phyloP scores from a whole-genome alignment of 1,139 yeast species.

The Magnusiomyces suaveolens region DNA sequence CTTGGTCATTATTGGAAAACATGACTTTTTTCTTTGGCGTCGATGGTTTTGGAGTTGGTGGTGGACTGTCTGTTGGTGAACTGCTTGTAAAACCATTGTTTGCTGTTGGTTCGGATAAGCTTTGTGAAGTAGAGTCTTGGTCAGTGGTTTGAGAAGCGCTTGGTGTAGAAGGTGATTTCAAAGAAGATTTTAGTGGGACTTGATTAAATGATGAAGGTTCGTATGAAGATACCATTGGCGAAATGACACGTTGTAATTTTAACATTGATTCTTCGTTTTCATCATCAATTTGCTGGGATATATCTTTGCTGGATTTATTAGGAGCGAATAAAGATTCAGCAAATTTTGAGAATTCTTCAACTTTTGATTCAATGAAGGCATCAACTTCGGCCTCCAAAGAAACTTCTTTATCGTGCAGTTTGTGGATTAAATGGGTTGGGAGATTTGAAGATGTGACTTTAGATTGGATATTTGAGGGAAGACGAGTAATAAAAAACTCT shows the following conservation, averaged over 20 bases:
- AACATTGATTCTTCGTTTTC: neutral
- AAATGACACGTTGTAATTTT: neutral
- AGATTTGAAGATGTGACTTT: neutral
- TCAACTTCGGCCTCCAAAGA: conserved; percentile 1
- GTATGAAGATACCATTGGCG: neutral
- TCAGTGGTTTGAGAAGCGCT: neutral
- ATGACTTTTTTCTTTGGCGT: conserved; percentile 12
- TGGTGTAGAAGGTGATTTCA: neutral
- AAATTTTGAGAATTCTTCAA: conserved; percentile 1
- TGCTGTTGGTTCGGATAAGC: neutral
- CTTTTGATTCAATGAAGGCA: neutral
- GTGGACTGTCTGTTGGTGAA: neutral
- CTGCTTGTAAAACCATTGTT: too few species aligned
- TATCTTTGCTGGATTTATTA: too few species aligned
- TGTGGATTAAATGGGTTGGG: conserved; percentile 2
- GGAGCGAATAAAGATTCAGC: conserved; percentile 1
- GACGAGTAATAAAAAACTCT: conserved; percentile 1
- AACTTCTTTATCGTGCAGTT: conserved; percentile 5
- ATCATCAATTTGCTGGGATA: neutral
- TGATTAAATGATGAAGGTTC: neutral
- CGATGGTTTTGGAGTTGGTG: neutral
- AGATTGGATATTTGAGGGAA: conserved; percentile 1
- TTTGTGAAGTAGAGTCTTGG: neutral
- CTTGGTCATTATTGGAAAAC: conserved; percentile 13
- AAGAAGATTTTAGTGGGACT: neutral